A percentile compares a stretch with the other conserved stretches of the same genome.
Evolutionary conservation across 345 rosid genomes (phyloP).

Genomic region (Cardamine chenopodiifolia): DNA sequence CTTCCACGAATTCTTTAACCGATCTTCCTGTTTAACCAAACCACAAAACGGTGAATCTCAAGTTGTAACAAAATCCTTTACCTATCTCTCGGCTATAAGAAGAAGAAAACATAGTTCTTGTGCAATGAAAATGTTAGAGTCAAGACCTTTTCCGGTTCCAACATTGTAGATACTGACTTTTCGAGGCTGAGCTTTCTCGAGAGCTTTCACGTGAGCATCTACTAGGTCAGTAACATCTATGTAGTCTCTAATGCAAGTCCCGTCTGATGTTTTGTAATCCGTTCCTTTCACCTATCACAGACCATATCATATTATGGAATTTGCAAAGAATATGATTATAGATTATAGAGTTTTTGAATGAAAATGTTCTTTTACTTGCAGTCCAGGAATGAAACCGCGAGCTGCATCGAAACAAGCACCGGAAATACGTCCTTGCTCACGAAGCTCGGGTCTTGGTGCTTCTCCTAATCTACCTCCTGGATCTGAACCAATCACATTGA

Average conservation of each 20-base stretch:
- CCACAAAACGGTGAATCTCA: constrained; percentile 4
- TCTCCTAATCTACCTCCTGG: constrained; percentile 95
- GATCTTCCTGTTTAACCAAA: constrained; percentile 60
- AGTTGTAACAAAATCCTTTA: neutral
- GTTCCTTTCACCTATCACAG: constrained; percentile 84
- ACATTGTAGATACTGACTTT: constrained; percentile 96
- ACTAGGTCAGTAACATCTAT: constrained; percentile 96
- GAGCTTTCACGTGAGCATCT: constrained; percentile 98
- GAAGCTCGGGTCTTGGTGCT: constrained; percentile 95
- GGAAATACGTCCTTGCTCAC: constrained; percentile 95
- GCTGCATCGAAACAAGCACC: constrained; percentile 99
- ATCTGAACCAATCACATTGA: constrained; percentile 98
- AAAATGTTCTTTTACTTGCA: constrained; percentile 55
- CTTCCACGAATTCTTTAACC: constrained; percentile 93
- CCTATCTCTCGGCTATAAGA: neutral
- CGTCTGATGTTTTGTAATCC: constrained; percentile 86
- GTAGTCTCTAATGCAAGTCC: constrained; percentile 92
- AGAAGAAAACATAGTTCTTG: neutral
- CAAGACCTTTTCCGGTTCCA: constrained; percentile 78
- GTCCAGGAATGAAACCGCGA: constrained; percentile 77
- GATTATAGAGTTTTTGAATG: neutral
- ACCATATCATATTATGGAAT: constrained; percentile 12
- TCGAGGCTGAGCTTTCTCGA: constrained; percentile 67
- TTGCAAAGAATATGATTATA: constrained; percentile 4
- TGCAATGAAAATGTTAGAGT: constrained; percentile 18